Base-by-base conservation (phyloP, 1,139 yeast species). In the Geotrichum citri-aurantii region DNA sequence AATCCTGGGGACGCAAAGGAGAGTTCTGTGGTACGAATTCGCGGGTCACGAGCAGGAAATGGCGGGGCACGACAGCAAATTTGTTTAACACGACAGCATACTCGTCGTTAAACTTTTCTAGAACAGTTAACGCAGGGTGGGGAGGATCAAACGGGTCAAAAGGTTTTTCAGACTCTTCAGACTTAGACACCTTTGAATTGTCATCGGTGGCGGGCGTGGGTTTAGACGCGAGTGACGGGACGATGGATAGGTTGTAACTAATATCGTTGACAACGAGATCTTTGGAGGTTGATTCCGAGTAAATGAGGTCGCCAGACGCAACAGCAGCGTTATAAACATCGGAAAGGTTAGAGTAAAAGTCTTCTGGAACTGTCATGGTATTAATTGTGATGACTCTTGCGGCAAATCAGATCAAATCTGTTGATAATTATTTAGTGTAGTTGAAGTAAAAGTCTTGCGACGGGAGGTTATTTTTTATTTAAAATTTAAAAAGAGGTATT, bases 41-140 rank as follows among this genome's bases (percentile, higher is more conserved):
- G 62, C 82, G 86, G 2, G 98, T 90, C 12, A 92, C 82, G 57
- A 91, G 68, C 74, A 93, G 76, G 61, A 89, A 80, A 70, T 93
- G 99, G 66, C 83, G 80, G 47, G 90, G 83, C 5, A 86, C 82
- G 47, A 91, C 86, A 1, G 97, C 96, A 71, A 80, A 93, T 72
- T 92, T 92, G 77, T 93, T 93, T 65, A 89, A 79, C 3, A 92
- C 83, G 33, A 92, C 71, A 65, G 83, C 78, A 67, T 85, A 85
- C 56, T 84, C 83, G 23, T 75, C 74, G 1, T 83, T 84, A 64
- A 78, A 80, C 54, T 79, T 76, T 8, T 80, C 80, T 44, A 82
- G 67, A 2, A 93, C 79, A 0, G 92, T 81, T 56, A 92, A 75
- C 63, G 82, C 86, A 4, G 89, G 88, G 64, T 88, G 96, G 0